phyloP scores from a whole-genome alignment of 495 filamentous ascomycete genomes.

The Lophium mytilinum region DNA sequence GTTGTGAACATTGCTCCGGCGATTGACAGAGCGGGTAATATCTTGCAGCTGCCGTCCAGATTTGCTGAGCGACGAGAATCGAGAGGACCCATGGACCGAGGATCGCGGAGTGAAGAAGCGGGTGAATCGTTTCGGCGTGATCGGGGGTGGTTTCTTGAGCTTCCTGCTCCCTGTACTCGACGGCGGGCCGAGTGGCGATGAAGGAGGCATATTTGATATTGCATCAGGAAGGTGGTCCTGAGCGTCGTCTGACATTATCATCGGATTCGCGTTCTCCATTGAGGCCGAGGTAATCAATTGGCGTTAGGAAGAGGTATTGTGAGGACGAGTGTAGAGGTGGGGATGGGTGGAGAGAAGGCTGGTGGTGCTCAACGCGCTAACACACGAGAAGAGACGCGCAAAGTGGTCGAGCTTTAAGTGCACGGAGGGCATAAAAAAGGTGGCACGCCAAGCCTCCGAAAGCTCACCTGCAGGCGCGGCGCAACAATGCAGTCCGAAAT shows the following conservation, averaged over 20 bases:
- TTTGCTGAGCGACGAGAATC: slow-evolving; percentile 48
- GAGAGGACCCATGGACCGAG: slow-evolving; percentile 32
- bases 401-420: not conserved
- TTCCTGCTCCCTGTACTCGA: slow-evolving; percentile 23
- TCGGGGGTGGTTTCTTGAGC: slow-evolving; percentile 33
- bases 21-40: slow-evolving; percentile 44
- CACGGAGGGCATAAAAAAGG: too few species aligned
- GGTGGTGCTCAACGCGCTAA: not conserved
- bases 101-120: slow-evolving; percentile 74
- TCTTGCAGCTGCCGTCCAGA: slow-evolving; percentile 50
- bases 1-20: not conserved
- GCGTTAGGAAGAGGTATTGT: not conserved
- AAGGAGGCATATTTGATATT: slow-evolving; percentile 15
- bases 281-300: not conserved
- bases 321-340: not conserved
- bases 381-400: not conserved
- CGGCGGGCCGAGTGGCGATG: slow-evolving; percentile 18
- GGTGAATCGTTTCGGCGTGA: slow-evolving; percentile 50
- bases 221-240: slow-evolving; percentile 5
- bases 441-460: not conserved
- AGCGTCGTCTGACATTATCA: not conserved
- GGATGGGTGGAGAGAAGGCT: slow-evolving; percentile 4
- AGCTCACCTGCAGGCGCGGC: too few species aligned
- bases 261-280: not conserved
- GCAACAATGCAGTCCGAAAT: not conserved